Evolutionary conservation across 2,329 filamentous ascomycete genomes (phyloP).

Genomic region (Xylariaceae sp.): DNA sequence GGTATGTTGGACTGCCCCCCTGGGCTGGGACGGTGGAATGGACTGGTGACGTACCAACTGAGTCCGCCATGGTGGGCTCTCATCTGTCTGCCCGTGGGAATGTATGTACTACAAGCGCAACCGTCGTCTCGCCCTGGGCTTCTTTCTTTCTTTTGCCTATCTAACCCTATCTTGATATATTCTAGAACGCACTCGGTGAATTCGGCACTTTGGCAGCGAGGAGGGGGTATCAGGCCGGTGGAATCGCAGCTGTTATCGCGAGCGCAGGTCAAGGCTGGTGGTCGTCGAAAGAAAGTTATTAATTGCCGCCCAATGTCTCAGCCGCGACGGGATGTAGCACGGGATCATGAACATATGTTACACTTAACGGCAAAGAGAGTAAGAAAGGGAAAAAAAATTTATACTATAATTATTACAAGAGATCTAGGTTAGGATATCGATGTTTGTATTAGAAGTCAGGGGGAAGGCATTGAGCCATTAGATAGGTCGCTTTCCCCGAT

Average conservation of each 20-base stretch:
- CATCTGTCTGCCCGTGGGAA: conserved; percentile 6
- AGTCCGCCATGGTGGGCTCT: conserved; percentile 48
- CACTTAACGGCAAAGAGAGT: not conserved
- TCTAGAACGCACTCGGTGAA: conserved; percentile 4
- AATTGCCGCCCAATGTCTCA: not conserved
- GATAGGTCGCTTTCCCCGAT: not conserved
- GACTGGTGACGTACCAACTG: conserved; percentile 48
- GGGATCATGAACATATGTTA: not conserved
- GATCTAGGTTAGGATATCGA: not conserved
- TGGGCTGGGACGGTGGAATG: conserved; percentile 14
- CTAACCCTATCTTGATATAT: conserved; percentile 8
- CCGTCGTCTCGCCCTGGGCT: conserved; percentile 1
- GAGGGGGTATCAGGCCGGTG: conserved; percentile 7
- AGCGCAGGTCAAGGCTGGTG: conserved; percentile 4
- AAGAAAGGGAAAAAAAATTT: not conserved
- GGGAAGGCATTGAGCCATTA: not conserved
- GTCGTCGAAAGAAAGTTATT: conserved; percentile 6
- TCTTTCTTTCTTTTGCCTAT: not conserved
- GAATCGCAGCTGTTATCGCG: conserved; percentile 12
- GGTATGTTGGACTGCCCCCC: no score
- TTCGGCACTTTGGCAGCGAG: conserved; percentile 12
- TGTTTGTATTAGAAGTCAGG: not conserved
- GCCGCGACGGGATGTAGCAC: not conserved
- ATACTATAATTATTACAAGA: not conserved
- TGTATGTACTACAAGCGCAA: conserved; percentile 3